Evolutionary conservation across 192 early-diverging fungal genomes (phyloP).

Genomic region (Coemansia sp.): DNA sequence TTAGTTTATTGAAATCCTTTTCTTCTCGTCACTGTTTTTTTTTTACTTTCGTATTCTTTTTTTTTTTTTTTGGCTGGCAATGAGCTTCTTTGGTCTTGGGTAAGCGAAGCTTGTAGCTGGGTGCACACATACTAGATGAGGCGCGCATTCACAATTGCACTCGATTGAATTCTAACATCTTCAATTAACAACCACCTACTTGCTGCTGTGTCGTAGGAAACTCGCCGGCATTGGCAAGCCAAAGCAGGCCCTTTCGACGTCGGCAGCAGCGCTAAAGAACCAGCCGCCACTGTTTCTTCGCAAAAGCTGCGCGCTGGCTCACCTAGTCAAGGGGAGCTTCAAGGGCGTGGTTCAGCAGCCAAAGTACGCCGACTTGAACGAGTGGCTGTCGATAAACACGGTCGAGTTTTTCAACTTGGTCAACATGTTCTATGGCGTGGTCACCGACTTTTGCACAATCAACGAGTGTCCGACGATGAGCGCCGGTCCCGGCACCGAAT

Average conservation of each 20-base stretch:
- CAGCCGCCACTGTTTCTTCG: slow-evolving; percentile 62
- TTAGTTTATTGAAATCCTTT: neutral
- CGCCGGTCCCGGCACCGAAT: slow-evolving; percentile 82
- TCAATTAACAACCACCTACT: neutral
- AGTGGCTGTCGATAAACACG: slow-evolving; percentile 89
- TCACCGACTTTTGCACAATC: slow-evolving; percentile 88
- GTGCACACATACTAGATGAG: neutral
- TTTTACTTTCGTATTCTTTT: neutral
- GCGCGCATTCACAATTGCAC: neutral
- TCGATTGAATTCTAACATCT: neutral
- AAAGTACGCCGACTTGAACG: slow-evolving; percentile 89
- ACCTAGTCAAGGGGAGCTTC: slow-evolving; percentile 91
- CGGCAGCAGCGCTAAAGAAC: slow-evolving; percentile 20
- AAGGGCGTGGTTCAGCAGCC: slow-evolving; percentile 89
- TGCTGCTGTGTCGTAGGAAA: slow-evolving; percentile 27
- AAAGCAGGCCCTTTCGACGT: slow-evolving; percentile 32
- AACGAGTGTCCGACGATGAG: slow-evolving; percentile 83
- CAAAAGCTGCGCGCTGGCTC: slow-evolving; percentile 68
- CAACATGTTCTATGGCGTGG: slow-evolving; percentile 87
- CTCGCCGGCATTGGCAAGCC: slow-evolving; percentile 55
- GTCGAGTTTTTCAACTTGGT: slow-evolving; percentile 95
- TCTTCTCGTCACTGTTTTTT: neutral
- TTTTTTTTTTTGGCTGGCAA: slow-evolving; percentile 2
- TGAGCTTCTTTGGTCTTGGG: slow-evolving; percentile 59
- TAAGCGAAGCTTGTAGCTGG: slow-evolving; percentile 7